phyloP scores from a whole-genome alignment of 2,329 filamentous ascomycete genomes.

The Didymella pomorum region DNA sequence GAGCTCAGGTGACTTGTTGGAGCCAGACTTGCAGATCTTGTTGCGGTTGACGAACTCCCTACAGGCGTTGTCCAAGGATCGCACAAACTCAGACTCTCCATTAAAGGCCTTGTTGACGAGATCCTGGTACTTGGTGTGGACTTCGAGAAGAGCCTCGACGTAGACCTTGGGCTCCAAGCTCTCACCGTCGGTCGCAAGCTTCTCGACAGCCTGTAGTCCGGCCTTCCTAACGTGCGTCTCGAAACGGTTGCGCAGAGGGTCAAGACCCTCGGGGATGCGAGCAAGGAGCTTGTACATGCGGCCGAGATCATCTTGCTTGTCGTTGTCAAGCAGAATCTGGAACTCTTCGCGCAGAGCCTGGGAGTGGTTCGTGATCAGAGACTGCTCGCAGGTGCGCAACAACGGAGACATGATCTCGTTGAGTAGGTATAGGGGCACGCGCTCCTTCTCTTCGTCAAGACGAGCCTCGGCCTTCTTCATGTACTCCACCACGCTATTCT shows the following conservation, averaged over 20 bases:
- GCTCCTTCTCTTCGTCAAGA: constrained; percentile 90
- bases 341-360: constrained; percentile 91
- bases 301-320: constrained; percentile 93
- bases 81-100: constrained; percentile 95
- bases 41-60: constrained; percentile 98
- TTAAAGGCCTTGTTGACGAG: constrained; percentile 92
- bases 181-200: constrained; percentile 87
- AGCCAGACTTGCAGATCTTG: constrained; percentile 90
- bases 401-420: constrained; percentile 84
- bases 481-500: constrained; percentile 98
- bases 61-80: constrained; percentile 95
- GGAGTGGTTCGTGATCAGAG: constrained; percentile 89
- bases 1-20: constrained; percentile 92
- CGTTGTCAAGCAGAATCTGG: constrained; percentile 89
- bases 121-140: constrained; percentile 90
- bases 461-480: constrained; percentile 98
- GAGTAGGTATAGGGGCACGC: constrained; percentile 90
- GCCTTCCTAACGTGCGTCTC: constrained; percentile 93
- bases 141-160: constrained; percentile 91
- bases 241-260: constrained; percentile 85
- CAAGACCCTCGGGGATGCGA: constrained; percentile 87
- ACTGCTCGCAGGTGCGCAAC: constrained; percentile 86
- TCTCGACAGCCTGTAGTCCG: constrained; percentile 86
- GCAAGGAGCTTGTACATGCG: constrained; percentile 94
- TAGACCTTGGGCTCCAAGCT: constrained; percentile 96